A percentile compares a stretch with the other conserved stretches of the same genome.
Conservation (phyloP, 805 yeast genomes). For the Danielozyma ontarioensis region DNA sequence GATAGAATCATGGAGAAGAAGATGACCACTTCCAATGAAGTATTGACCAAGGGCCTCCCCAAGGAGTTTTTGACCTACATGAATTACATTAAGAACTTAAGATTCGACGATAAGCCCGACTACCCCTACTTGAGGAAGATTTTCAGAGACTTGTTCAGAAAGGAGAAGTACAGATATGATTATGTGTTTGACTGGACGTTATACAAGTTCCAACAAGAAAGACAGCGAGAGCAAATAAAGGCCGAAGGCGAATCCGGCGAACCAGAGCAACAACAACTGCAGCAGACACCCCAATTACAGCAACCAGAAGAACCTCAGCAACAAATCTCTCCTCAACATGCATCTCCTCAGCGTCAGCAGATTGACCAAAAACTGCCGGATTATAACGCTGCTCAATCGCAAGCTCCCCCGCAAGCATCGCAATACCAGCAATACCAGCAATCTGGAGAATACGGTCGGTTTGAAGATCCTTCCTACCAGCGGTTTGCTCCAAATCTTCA, state of each 20-base stretch:
- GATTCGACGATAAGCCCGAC: slow-evolving; percentile 96
- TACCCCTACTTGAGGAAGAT: slow-evolving; percentile 82
- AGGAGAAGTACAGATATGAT: slow-evolving; percentile 88
- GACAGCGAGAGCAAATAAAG: slow-evolving; percentile 43
- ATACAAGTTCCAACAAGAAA: slow-evolving; percentile 64
- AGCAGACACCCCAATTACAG: slow-evolving; percentile 6
- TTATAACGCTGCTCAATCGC: neutral
- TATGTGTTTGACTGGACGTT: slow-evolving; percentile 97
- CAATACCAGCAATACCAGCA: neutral
- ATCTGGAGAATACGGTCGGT: neutral
- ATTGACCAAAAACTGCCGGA: neutral
- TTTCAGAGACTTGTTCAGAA: slow-evolving; percentile 81
- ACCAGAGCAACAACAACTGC: slow-evolving; percentile 13
- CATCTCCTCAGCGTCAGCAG: neutral
- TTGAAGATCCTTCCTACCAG: neutral
- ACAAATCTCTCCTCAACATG: slow-evolving; percentile 4
- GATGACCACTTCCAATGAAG: slow-evolving; percentile 16
- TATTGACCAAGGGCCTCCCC: slow-evolving; percentile 62
- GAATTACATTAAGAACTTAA: slow-evolving; percentile 80
- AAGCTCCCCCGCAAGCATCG: neutral
- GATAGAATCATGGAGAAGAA: slow-evolving; percentile 19
- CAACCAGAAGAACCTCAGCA: slow-evolving; percentile 4
- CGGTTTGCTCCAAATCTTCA: neutral
- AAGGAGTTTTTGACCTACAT: slow-evolving; percentile 82
- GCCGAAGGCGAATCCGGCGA: slow-evolving; percentile 22